A percentile compares a stretch with the other conserved stretches of the same genome.
phyloP scores from a whole-genome alignment of 2,329 filamentous ascomycete species.

The Fusarium sarcochroum region DNA sequence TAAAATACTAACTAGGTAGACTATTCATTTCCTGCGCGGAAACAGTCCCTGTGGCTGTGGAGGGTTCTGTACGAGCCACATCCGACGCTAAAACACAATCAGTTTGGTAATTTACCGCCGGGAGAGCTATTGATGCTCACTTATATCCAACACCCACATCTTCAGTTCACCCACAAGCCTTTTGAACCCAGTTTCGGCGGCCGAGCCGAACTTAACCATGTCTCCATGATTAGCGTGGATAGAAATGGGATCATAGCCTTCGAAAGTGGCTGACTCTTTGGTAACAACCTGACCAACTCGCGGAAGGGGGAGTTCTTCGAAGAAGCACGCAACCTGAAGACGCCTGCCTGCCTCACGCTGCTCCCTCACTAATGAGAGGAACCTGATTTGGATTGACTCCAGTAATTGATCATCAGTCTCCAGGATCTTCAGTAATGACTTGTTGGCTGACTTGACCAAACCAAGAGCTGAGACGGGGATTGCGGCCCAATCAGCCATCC shows the following conservation, averaged over 20 bases:
- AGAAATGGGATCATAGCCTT: slow-evolving; percentile 46
- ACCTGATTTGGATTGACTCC: slow-evolving; percentile 43
- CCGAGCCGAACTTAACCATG: slow-evolving; percentile 20
- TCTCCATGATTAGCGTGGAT: slow-evolving; percentile 52
- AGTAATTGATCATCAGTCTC: slow-evolving; percentile 46
- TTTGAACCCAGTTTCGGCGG: slow-evolving; percentile 49
- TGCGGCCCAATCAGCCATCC: slow-evolving; percentile 53
- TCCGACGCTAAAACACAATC: background rate
- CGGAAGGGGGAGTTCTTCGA: slow-evolving; percentile 54
- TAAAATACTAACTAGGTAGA: background rate
- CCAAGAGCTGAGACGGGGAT: slow-evolving; percentile 49
- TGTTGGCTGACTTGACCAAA: slow-evolving; percentile 52
- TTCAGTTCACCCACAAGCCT: slow-evolving; percentile 42
- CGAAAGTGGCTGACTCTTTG: slow-evolving; percentile 51
- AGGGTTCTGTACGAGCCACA: too few relatives aligned
- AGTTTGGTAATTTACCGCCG: background rate
- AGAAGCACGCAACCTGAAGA: slow-evolving; percentile 54
- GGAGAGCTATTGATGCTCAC: background rate
- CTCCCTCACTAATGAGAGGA: slow-evolving; percentile 48
- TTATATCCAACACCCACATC: background rate
- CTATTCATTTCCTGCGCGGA: background rate
- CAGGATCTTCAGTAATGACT: slow-evolving; percentile 47
- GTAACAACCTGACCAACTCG: slow-evolving; percentile 48
- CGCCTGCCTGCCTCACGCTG: slow-evolving; percentile 25
- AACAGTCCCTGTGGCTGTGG: too few relatives aligned